phyloP scores from a whole-genome alignment of 768 basidiomycete genomes.

The Lentinula edodes region DNA sequence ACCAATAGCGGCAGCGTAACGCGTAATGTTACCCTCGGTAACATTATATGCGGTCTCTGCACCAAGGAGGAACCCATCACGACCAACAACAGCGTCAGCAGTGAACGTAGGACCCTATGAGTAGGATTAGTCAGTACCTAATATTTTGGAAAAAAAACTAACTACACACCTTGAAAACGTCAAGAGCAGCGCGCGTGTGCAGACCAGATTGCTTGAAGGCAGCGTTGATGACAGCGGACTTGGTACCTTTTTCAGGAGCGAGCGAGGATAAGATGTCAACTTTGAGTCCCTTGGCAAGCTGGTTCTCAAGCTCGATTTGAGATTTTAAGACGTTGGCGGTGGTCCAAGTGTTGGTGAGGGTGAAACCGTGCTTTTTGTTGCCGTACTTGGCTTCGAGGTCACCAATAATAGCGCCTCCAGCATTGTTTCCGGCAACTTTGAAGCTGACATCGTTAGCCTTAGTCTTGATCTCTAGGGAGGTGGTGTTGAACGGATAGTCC shows the following conservation, averaged over 20 bases:
- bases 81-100: constrained; percentile 90
- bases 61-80: constrained; percentile 96
- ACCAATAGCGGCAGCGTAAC: constrained; percentile 88
- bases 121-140: not conserved
- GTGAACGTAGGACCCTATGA: constrained; percentile 93
- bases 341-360: constrained; percentile 94
- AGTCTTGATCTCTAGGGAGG: constrained; percentile 81
- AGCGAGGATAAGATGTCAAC: constrained; percentile 83
- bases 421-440: constrained; percentile 82
- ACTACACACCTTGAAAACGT: constrained; percentile 82
- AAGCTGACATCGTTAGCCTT: constrained; percentile 87
- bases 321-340: constrained; percentile 90
- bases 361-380: constrained; percentile 88
- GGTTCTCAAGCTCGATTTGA: constrained; percentile 92
- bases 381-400: constrained; percentile 95
- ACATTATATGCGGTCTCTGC: constrained; percentile 97
- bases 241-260: constrained; percentile 80
- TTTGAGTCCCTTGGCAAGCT: constrained; percentile 97
- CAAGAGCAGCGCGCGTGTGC: constrained; percentile 86
- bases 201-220: constrained; percentile 95
- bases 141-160: constrained; percentile 4
- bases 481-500: constrained; percentile 82
- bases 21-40: constrained; percentile 85
- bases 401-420: constrained; percentile 62
- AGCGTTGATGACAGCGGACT: constrained; percentile 77